Evolutionary conservation across 2,329 filamentous ascomycete genomes (phyloP), one percentile per base, ranked within the genome.

Genomic region (Ceratocystiopsis sp.): DNA sequence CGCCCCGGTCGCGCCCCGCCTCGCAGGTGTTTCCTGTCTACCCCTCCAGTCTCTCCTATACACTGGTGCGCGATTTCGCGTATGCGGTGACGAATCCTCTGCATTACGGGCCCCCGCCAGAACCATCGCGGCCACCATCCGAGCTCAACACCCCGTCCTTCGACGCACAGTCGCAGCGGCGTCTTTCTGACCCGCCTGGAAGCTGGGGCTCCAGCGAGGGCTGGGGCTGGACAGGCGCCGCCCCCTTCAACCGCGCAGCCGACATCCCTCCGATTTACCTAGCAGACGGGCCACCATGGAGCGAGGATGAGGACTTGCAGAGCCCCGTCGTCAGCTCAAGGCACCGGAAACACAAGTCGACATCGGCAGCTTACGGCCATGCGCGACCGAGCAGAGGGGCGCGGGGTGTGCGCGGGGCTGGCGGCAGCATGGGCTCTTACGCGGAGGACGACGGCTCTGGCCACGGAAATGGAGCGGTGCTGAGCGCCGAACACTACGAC

Each of bases 1-100:
- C 71, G 41, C 71, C 73, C 48, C 74, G 79, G 48, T 93, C 86
- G 49, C 78, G 85, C 47, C 84, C 86, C 17, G 71, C 71, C 44
- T 93, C 85, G n/a, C 74, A 82, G 55, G 71, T 84, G 49, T 89
- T 91, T 55, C 82, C 85, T 15, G 67, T 81, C 54, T 91, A 85
- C 60, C 80, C 85, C 53, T 91, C 86, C 46, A 93, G 78, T 57
- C 73, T 95, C 16, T 62, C 83, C 8, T 95, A 95, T 59, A 78
- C 86, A n/a, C 69, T 84, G 38, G 87, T 98, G 50, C 81, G 91
- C 55, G 91, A 98, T 67, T 98, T 96, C 63, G 91, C 91, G 52
- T 98, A 96, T 58, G 77, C 84, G 32, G 58, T 73, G 21, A 70
- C 72, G 44, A 84, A 96, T 59, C 86, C 84, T 37, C 70, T 95